Base-by-base conservation (phyloP, 148 eudicot species). In the Silene latifolia region DNA sequence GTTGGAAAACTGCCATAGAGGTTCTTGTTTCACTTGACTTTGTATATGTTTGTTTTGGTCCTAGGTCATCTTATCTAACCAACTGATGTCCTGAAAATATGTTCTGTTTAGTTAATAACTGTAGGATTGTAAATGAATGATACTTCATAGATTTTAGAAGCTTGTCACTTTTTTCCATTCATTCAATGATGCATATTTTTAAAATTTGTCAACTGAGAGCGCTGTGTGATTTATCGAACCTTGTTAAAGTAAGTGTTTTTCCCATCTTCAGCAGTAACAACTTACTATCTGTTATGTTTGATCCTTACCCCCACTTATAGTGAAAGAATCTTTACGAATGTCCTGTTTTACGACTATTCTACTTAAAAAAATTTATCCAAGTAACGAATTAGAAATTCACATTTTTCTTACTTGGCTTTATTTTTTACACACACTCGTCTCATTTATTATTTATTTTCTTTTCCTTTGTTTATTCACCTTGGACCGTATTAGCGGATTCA, bases 1-100 rank as follows among this genome's bases (percentile, higher is more conserved):
- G 24, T 10, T 18, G 54, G 44, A 73, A 7, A 68, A 67, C 19
- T 44, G 58, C 20, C 18, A 48, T 27, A 51, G 74, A 78, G 77
- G 74, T 75, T 73, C 77, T 72, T 71, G 54, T 77, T 72, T 77
- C 68, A 79, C 59, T 74, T 81, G 81, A 74, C 81, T 72, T 69
- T 78, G 63, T 61, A 70, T 69, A 63, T 71, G 21, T 57, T 27
- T 73, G 72, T 59, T 73, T 70, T 8, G 64, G 44, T 65, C 66
- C 65, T 13, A 42, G 67, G 21, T 75, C 29, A 53, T 74, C 56
- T 35, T 75, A 80, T 80, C 60, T 75, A 48, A 62, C 65, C 39
- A 44, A n/a, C 76, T 66, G 69, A 65, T 60, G 39, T 46, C 24
- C 24, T 65, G 69, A 76, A 72, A 71, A 47, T 80, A 76, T 76